Percentiles rank a stretch among this genome's conserved stretches.
Conservation (phyloP, 345 rosid genomes). For the Conringia planisiliqua region DNA sequence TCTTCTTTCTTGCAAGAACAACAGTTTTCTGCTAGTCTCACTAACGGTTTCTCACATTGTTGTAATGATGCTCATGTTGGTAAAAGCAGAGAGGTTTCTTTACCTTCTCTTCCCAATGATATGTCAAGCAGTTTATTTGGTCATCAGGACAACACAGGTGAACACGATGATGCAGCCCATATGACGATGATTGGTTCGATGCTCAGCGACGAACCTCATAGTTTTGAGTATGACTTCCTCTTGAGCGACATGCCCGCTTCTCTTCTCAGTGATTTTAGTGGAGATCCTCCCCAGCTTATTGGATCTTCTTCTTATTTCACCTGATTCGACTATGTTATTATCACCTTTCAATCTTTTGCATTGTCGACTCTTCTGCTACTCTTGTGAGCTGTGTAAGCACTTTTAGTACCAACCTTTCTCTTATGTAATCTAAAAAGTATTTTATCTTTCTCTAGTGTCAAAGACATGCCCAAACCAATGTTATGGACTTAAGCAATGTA, state of each 20-base stretch:
- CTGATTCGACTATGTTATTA: neutral
- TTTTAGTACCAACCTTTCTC: neutral
- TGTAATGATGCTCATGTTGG: neutral
- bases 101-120: slow-evolving; percentile 28
- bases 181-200: neutral
- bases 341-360: neutral
- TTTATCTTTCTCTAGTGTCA: neutral
- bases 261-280: slow-evolving; percentile 22
- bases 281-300: slow-evolving; percentile 2
- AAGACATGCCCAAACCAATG: slow-evolving; percentile 2
- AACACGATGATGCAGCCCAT: neutral
- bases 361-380: neutral
- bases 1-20: slow-evolving; percentile 16
- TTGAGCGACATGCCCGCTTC: slow-evolving; percentile 1
- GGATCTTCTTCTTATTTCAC: slow-evolving; percentile 25
- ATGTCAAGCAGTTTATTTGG: slow-evolving; percentile 24
- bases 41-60: slow-evolving; percentile 17
- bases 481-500: neutral
- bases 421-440: neutral
- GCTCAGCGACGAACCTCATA: slow-evolving; percentile 2
- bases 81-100: neutral
- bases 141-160: slow-evolving; percentile 5
- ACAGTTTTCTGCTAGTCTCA: neutral
- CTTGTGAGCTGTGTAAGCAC: neutral
- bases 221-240: slow-evolving; percentile 17